Base-by-base conservation (phyloP, 2,329 filamentous ascomycete species). In the Beauveria varroae region DNA sequence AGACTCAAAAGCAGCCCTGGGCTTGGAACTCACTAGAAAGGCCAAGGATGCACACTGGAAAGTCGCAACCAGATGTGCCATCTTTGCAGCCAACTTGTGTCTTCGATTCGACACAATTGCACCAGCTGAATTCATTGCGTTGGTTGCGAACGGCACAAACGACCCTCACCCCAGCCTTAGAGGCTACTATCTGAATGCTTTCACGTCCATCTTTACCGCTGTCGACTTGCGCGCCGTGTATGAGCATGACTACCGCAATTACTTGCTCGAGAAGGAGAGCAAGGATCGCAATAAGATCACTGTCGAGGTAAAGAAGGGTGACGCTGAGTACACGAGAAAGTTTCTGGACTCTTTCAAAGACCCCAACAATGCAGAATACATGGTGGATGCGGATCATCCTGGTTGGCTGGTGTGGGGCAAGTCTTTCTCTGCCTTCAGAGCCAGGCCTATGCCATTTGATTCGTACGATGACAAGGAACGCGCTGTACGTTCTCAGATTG, bases 331-430 rank as follows among this genome's bases (percentile, higher is more conserved):
- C 81, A 99, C 95, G 0, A 74, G 87, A 60, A 83, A 87, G 26
- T 96, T 91, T 69, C 79, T 99, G 0, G 81, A 86, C 1, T 82
- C 85, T 24, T 99, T 99, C 72, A 86, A 87, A 10, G 82, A 89
- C 53, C 86, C 88, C 6, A 69, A 72, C 24, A 64, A 66, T 40
- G 87, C 91, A 0, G 87, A 96, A 65, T 96, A 96, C 72, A 96
- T 93, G 71, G 86, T 98, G 51, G 95, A 99, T 70, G 84, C 86
- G 60, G 93, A 98, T 71, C 90, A 96, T 71, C 91, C 93, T 5
- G 95, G 95, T 37, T 99, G 96, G 96, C 81, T 99, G 20, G 92
- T 96, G 0, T 99, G 95, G 95, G 89, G 89, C 57, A 91, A 95
- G 73, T 86, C 82, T 37, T 93, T 98, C 79, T 87, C 86, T 16